Percentiles rank a stretch among this genome's conserved stretches.
phyloP scores from a whole-genome alignment of 331 rosid genomes.

The Malus hybrid region DNA sequence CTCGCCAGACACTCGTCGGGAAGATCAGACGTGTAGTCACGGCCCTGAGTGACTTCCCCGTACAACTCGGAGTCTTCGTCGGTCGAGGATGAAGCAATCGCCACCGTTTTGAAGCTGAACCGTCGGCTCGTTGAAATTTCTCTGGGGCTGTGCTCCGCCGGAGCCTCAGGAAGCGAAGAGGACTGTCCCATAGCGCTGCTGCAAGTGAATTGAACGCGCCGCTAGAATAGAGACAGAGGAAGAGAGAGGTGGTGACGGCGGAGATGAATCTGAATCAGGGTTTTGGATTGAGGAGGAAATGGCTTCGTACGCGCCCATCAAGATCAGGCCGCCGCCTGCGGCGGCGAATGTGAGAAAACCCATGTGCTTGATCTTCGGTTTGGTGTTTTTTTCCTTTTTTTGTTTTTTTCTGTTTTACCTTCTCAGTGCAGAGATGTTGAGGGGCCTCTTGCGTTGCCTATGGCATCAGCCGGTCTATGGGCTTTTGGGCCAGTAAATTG shows the following conservation, averaged over 20 bases:
- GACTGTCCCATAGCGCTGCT: conserved; percentile 52
- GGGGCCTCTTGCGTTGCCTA: neutral
- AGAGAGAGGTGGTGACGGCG: conserved; percentile 18
- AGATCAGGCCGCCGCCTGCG: conserved; percentile 31
- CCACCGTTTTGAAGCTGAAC: conserved; percentile 12
- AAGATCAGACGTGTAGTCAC: no score
- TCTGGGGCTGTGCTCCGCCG: conserved; percentile 17
- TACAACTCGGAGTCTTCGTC: no score
- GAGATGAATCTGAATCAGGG: neutral
- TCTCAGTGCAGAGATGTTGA: neutral
- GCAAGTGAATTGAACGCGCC: neutral
- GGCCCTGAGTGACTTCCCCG: no score
- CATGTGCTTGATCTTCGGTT: conserved; percentile 13
- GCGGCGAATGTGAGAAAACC: conserved; percentile 33
- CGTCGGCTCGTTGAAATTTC: conserved; percentile 9
- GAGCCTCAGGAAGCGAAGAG: conserved; percentile 23
- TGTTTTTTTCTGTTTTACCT: neutral
- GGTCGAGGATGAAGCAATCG: no score
- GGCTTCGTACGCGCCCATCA: conserved; percentile 38
- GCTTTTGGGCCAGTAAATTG: no score
- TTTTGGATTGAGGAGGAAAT: conserved; percentile 1
- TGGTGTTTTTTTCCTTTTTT: neutral
- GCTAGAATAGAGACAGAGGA: neutral
- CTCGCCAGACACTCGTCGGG: no score
- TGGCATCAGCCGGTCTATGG: no score